phyloP scores from a whole-genome alignment of 1,139 yeast genomes.

The Lodderomyces pseudojiufengensis region DNA sequence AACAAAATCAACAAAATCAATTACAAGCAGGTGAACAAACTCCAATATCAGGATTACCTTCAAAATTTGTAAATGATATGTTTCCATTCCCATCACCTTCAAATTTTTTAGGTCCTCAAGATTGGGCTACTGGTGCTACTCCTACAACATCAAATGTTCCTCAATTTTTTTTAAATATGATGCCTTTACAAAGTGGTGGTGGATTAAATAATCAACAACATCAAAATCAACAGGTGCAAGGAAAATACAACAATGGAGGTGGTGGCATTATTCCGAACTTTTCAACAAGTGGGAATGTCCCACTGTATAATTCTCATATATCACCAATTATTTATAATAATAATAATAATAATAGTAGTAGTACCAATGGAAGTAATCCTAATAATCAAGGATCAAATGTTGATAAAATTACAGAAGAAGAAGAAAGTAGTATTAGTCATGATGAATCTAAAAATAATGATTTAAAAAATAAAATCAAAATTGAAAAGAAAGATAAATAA shows the following conservation, averaged over 20 bases:
- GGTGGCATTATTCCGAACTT: background rate
- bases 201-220: constrained; percentile 3
- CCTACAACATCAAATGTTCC: constrained; percentile 44
- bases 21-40: constrained; percentile 39
- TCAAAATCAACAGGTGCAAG: background rate
- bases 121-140: constrained; percentile 36
- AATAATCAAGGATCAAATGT: background rate
- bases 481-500: no score
- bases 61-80: constrained; percentile 48
- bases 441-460: no score
- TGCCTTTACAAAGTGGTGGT: constrained; percentile 15
- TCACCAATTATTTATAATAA: constrained; percentile 1
- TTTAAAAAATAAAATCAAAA: no score
- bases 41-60: constrained; percentile 43
- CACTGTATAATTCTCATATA: background rate
- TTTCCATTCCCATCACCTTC: constrained; percentile 49
- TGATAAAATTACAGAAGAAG: constrained; percentile 2
- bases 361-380: background rate
- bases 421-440: background rate
- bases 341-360: no score
- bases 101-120: constrained; percentile 45
- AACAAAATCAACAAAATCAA: constrained; percentile 12
- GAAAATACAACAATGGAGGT: background rate
- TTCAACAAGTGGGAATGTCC: background rate
- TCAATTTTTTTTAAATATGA: constrained; percentile 25